Conservation (phyloP, 2,329 filamentous ascomycete genomes). For the Teratosphaeria viscida region DNA sequence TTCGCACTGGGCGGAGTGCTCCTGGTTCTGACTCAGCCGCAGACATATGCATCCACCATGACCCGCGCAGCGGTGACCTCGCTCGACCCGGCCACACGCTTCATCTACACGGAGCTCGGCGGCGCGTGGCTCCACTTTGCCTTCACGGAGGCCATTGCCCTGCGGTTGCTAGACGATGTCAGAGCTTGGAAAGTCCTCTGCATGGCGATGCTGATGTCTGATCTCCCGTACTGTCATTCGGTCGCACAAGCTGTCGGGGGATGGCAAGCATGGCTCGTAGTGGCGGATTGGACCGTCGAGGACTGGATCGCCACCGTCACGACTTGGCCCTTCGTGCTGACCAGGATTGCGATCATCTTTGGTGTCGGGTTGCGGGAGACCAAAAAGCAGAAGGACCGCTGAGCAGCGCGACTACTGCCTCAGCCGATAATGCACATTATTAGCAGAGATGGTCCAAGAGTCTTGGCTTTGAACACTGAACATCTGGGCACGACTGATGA, state of each 20-base stretch:
- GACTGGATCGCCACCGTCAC: constrained; percentile 19
- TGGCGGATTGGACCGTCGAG: constrained; percentile 15
- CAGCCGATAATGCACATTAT: neutral
- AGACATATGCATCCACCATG: constrained; percentile 12
- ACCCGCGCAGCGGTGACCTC: constrained; percentile 13
- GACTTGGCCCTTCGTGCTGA: constrained; percentile 21
- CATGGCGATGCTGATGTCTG: constrained; percentile 17
- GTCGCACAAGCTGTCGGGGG: constrained; percentile 20
- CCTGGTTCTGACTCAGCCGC: constrained; percentile 11
- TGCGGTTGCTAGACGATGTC: constrained; percentile 21
- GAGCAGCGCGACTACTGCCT: neutral
- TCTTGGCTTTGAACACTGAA: neutral
- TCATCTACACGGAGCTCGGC: constrained; percentile 21
- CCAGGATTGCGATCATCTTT: constrained; percentile 16
- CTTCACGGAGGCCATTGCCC: constrained; percentile 18
- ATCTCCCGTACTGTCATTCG: constrained; percentile 17
- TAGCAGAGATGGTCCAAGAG: neutral
- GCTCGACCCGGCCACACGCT: constrained; percentile 13
- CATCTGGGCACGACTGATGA: neutral
- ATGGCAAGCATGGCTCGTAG: constrained; percentile 13
- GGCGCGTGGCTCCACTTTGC: constrained; percentile 21
- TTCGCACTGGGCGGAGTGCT: constrained; percentile 18
- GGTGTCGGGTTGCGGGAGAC: constrained; percentile 9
- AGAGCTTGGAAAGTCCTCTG: constrained; percentile 20
- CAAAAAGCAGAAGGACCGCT: neutral